Conservation (phyloP, 352 stramenopile genomes). For the Globisporangium nodosum region DNA sequence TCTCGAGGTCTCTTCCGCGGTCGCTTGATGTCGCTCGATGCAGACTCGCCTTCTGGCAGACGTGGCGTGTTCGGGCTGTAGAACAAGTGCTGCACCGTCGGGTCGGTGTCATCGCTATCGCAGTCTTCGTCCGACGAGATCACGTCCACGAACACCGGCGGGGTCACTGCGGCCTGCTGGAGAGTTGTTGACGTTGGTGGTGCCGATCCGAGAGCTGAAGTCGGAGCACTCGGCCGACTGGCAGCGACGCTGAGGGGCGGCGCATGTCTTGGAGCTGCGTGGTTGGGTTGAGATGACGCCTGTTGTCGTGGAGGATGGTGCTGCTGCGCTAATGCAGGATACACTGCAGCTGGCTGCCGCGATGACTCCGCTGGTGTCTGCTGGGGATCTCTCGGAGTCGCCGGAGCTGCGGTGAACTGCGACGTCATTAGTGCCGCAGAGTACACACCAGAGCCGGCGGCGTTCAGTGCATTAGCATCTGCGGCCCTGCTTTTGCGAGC, state of each 20-base stretch:
- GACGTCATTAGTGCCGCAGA: constrained; percentile 49
- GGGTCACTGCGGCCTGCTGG: neutral
- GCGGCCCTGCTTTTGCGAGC: constrained; percentile 11
- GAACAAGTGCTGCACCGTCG: constrained; percentile 66
- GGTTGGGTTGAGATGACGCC: constrained; percentile 1
- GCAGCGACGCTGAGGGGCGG: neutral
- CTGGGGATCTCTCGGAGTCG: neutral
- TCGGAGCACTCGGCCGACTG: neutral
- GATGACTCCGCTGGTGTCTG: constrained; percentile 2
- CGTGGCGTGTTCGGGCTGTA: constrained; percentile 71
- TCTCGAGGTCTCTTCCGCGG: constrained; percentile 31
- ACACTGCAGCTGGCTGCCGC: neutral
- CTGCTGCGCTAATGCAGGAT: neutral
- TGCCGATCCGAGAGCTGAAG: neutral
- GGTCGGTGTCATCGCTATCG: constrained; percentile 63
- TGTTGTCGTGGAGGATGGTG: constrained; percentile 1
- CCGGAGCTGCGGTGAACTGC: constrained; percentile 20
- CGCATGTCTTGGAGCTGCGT: too few relatives aligned
- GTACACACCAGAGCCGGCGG: constrained; percentile 31
- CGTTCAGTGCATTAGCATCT: neutral
- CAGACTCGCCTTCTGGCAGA: neutral
- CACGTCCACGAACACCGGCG: constrained; percentile 52
- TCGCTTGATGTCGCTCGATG: neutral
- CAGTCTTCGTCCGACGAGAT: constrained; percentile 53
- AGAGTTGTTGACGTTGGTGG: neutral